These are phyloP conservation scores for Podila verticillata DNA, from an alignment of 192 early-diverging fungal species.

Conservation along the genomic window DNA sequence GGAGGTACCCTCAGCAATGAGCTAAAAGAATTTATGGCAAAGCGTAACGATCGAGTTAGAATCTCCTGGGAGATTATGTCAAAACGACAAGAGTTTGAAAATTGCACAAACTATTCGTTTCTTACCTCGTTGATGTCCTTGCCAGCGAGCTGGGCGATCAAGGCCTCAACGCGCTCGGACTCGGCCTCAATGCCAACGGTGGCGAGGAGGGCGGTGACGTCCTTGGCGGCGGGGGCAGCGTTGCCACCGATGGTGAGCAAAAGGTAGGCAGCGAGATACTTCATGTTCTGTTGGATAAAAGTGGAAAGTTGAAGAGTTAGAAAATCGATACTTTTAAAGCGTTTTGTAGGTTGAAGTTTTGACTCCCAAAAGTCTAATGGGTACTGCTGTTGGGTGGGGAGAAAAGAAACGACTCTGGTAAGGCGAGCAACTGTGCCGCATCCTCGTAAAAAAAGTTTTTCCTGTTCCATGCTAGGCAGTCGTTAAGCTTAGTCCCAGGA, in stretches of 20 bases:
- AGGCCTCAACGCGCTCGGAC: constrained; percentile 76
- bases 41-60: not conserved
- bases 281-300: constrained; percentile 69
- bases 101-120: not conserved
- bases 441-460: too few relatives aligned
- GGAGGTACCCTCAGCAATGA: constrained; percentile 90
- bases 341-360: not conserved
- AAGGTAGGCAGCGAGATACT: constrained; percentile 98
- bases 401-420: too few relatives aligned
- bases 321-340: not conserved
- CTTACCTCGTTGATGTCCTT: constrained; percentile 88
- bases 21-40: constrained; percentile 10
- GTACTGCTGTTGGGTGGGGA: too few relatives aligned
- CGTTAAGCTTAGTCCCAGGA: too few relatives aligned
- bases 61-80: not conserved
- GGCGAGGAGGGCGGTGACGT: constrained; percentile 86
- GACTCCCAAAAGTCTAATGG: not conserved
- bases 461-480: too few relatives aligned
- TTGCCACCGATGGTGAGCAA: constrained; percentile 92
- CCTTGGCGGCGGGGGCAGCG: constrained; percentile 74
- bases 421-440: too few relatives aligned
- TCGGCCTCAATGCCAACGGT: constrained; percentile 95
- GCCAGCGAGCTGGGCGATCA: constrained; percentile 86
- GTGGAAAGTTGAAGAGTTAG: not conserved
- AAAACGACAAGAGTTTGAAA: not conserved